Evolutionary conservation across 345 rosid species (phyloP), one percentile per base, ranked within the genome.

Genomic region (Viola odorata): DNA sequence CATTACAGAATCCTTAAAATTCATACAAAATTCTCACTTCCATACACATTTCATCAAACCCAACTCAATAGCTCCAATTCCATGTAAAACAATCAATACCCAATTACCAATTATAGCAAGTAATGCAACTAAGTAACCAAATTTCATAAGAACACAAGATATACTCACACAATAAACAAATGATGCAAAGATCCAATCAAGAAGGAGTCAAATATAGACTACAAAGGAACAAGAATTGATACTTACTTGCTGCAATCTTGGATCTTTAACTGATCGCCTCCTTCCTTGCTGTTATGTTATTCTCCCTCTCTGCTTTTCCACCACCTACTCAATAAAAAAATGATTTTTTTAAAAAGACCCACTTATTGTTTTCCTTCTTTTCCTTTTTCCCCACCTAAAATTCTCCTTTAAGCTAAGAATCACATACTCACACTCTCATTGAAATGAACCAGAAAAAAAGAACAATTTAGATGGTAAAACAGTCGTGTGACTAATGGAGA

Each of bases 201-300:
- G 1, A n/a, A 45, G 9, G 8, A 7, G 10, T n/a, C 16, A 1
- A 48, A 52, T 51, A 23, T 23, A 23, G 32, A 23, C 32, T 23
- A 52, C 11, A 37, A 56, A 44, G 47, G 50, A 13, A 7, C 37
- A 38, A 54, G 75, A 60, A 71, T 69, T 62, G 60, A 77, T 72
- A 44, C 74, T 79, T 79, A 76, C 86, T 77, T 77, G 77, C 70
- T 41, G 73, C 69, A 53, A 51, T 45, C 59, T 62, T 57, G 44
- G 67, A 60, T 59, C 67, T 55, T 77, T 55, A 12, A 52, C 23
- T 23, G 70, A 62, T 61, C 64, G 51, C 58, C 68, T 62, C 38
- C 67, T 68, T 66, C 23, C 56, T 32, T 8, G 32, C 32, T 23
- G 37, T 41, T 57, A 37, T 57, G 11, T 57, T 65, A 50, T 57